phyloP scores from a whole-genome alignment of 495 filamentous ascomycete species.

The Parachaetomium inaequale region DNA sequence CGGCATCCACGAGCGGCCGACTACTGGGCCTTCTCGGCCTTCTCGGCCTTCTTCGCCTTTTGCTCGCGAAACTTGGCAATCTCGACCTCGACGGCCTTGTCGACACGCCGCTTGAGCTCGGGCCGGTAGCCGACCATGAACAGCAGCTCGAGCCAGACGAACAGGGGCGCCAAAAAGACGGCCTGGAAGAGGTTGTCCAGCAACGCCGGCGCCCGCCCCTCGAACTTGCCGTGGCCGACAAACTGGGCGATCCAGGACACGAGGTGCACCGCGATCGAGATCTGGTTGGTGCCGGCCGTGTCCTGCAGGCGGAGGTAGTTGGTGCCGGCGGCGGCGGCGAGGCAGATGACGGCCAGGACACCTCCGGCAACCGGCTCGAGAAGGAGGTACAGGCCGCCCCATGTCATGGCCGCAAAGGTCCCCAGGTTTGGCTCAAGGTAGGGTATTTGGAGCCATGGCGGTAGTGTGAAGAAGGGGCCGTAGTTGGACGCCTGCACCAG shows the following conservation, averaged over 20 bases:
- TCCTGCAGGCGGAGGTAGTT: slow-evolving; percentile 71
- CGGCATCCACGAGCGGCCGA: neutral
- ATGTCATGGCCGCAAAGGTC: slow-evolving; percentile 65
- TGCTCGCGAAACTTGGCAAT: slow-evolving; percentile 56
- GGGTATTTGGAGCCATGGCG: slow-evolving; percentile 63
- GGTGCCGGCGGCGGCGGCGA: slow-evolving; percentile 64
- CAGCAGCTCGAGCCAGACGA: slow-evolving; percentile 93
- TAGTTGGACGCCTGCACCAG: slow-evolving; percentile 66
- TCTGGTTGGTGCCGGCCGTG: slow-evolving; percentile 63
- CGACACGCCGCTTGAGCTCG: slow-evolving; percentile 74
- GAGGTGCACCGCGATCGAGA: slow-evolving; percentile 62
- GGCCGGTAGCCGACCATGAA: slow-evolving; percentile 89
- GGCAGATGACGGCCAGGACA: slow-evolving; percentile 65
- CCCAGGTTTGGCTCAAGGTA: slow-evolving; percentile 79
- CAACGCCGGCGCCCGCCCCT: slow-evolving; percentile 81
- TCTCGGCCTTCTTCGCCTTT: slow-evolving; percentile 25
- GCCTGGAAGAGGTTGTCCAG: slow-evolving; percentile 90
- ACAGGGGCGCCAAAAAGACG: slow-evolving; percentile 91
- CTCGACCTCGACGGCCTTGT: slow-evolving; percentile 68
- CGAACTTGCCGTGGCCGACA: slow-evolving; percentile 84
- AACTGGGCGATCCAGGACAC: slow-evolving; percentile 87
- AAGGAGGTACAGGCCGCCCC: slow-evolving; percentile 78
- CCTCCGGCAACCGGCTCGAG: slow-evolving; percentile 90
- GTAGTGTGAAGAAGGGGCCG: slow-evolving; percentile 66
- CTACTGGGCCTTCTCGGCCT: neutral